A percentile compares a stretch with the other conserved stretches of the same genome.
Conservation (phyloP, 2,329 filamentous ascomycete genomes). For the Talaromyces sp. region DNA sequence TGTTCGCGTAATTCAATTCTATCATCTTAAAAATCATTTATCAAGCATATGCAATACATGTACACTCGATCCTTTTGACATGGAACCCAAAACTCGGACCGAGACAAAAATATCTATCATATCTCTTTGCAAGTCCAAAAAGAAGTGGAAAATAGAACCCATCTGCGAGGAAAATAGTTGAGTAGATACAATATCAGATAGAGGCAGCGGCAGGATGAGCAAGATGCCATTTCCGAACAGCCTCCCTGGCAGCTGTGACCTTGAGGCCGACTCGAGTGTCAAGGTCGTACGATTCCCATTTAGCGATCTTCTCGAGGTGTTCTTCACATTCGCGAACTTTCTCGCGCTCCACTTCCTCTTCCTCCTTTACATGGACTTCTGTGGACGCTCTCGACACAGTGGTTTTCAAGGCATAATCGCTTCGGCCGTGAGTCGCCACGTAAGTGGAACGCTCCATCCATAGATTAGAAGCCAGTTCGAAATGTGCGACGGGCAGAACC, state of each 20-base stretch:
- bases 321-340: slow-evolving; percentile 48
- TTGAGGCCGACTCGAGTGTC: slow-evolving; percentile 52
- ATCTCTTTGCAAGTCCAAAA: not conserved
- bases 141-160: not conserved
- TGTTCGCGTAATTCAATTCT: not conserved
- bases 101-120: not conserved
- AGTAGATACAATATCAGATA: not conserved
- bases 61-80: not conserved
- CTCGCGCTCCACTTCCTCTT: slow-evolving; percentile 25
- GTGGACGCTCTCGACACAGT: not conserved
- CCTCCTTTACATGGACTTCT: slow-evolving; percentile 21
- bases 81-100: not conserved
- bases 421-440: slow-evolving; percentile 23
- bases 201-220: slow-evolving; percentile 15
- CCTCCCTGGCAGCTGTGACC: slow-evolving; percentile 41
- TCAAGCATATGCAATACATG: not conserved
- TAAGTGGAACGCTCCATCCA: slow-evolving; percentile 61
- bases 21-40: not conserved
- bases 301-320: slow-evolving; percentile 52
- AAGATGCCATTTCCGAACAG: slow-evolving; percentile 38
- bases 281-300: slow-evolving; percentile 57
- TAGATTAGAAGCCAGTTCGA: slow-evolving; percentile 76
- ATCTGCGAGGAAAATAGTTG: not conserved
- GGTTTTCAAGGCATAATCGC: not conserved
- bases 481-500: slow-evolving; percentile 71